phyloP scores from a whole-genome alignment of 139 green algal species.

The Limnomonas spitsbergensis region DNA sequence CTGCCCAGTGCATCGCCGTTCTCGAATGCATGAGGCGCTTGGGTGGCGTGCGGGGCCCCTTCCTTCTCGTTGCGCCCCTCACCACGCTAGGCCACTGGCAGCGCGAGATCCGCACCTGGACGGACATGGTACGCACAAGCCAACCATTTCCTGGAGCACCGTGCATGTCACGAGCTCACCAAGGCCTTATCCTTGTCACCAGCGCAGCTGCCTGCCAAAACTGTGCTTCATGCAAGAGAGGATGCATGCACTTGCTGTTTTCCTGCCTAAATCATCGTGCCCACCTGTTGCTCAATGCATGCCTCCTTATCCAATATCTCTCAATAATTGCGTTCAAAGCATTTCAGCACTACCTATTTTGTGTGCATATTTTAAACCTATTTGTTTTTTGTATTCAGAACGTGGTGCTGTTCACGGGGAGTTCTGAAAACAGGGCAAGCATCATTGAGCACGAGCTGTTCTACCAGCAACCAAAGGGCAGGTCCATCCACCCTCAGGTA shows the following conservation, averaged over 20 bases:
- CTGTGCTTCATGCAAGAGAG: too few relatives aligned
- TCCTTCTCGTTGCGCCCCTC: slow-evolving; percentile 89
- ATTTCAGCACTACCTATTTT: too few relatives aligned
- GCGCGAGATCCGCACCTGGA: slow-evolving; percentile 89
- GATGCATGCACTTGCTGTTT: too few relatives aligned
- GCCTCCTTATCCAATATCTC: too few relatives aligned
- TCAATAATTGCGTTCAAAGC: too few relatives aligned
- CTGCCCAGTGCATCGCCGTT: slow-evolving; percentile 70
- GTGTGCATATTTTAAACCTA: too few relatives aligned
- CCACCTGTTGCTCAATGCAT: too few relatives aligned
- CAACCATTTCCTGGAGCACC: background rate
- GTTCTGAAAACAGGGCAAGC: slow-evolving; percentile 34
- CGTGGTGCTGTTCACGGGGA: slow-evolving; percentile 63
- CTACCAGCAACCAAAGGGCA: slow-evolving; percentile 1
- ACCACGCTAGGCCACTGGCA: slow-evolving; percentile 92
- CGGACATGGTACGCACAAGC: slow-evolving; percentile 65
- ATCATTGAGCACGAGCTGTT: slow-evolving; percentile 72
- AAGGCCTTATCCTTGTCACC: too few relatives aligned
- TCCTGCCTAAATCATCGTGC: too few relatives aligned
- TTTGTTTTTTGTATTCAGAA: slow-evolving; percentile 35
- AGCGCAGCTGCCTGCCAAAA: too few relatives aligned
- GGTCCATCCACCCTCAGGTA: background rate
- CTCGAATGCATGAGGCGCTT: slow-evolving; percentile 67
- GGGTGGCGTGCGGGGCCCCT: slow-evolving; percentile 58
- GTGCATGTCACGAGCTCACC: background rate